A percentile compares a stretch with the other conserved stretches of the same genome.
These are phyloP conservation scores for Nannochloris sp. DNA, from an alignment of 139 green algal species.

Conservation along the genomic window DNA sequence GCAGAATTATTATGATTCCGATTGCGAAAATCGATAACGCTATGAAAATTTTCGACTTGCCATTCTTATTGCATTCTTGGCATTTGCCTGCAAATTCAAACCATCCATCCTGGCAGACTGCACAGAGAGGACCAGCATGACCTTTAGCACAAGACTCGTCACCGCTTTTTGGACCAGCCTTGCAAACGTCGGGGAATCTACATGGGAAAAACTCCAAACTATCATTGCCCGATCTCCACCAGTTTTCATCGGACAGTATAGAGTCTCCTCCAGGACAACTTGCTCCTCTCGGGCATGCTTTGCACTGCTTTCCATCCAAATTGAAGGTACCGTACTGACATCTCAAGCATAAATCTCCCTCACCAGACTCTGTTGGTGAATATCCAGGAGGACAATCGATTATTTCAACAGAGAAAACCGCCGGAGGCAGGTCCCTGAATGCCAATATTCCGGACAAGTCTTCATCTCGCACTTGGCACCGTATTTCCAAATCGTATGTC, in stretches of 20 bases:
- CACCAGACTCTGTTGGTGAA: conserved; percentile 1
- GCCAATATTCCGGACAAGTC: background rate
- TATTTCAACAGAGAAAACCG: conserved; percentile 5
- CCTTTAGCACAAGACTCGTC: conserved; percentile 17
- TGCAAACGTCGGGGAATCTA: conserved; percentile 10
- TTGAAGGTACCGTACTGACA: conserved; percentile 18
- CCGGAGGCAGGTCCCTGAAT: background rate
- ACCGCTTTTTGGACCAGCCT: conserved; percentile 6
- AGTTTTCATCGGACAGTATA: conserved; percentile 9
- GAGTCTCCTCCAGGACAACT: conserved; percentile 10
- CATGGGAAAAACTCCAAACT: conserved; percentile 13
- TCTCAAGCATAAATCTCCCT: conserved; percentile 11
- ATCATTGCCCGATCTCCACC: conserved; percentile 10
- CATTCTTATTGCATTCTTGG: conserved; percentile 3
- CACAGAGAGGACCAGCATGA: conserved; percentile 27
- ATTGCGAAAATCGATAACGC: conserved; percentile 9
- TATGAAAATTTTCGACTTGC: conserved; percentile 16
- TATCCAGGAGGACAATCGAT: conserved; percentile 11
- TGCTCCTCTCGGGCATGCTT: conserved; percentile 18
- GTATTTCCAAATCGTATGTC: too few relatives aligned
- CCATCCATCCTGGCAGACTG: conserved; percentile 13
- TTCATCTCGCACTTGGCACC: background rate
- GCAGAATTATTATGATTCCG: conserved; percentile 2
- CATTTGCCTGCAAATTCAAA: conserved; percentile 23
- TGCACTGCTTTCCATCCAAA: conserved; percentile 12